Base-by-base conservation (phyloP, 2,329 filamentous ascomycete species). In the Aspergillus nomiae region DNA sequence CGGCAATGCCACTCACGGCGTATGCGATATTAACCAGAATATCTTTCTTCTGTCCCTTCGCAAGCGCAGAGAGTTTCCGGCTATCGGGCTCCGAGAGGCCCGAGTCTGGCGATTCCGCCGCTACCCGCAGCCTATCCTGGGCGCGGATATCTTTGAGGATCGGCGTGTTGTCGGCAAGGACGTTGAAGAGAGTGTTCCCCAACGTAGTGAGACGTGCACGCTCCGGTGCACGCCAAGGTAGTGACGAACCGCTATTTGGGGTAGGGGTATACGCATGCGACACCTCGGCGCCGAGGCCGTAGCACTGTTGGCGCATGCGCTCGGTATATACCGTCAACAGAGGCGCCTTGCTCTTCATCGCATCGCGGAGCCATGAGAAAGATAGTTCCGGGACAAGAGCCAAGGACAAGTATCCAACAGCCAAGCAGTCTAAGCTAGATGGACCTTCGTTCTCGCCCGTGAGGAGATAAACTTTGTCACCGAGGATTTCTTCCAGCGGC, bases 331-430 rank as follows among this genome's bases (percentile, higher is more conserved):
- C 69, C 32, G 78, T 77, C 32, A 87, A 65, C 8, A 69, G 72
- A 3, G 80, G 75, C 51, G 81, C 83, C 62, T 86, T 85, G 26
- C 75, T 76, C 60, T 79, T 75, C 71, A 91, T 82, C 0, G 84
- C 83, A 57, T 87, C 83, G 62, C 81, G 80, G 6, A 91, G 77
- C 88, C 88, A 92, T 21, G 84, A 76, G 60, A 88, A 85, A 19
- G 88, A 86, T 26, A 91, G 74, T 10, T 84, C 77, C 0, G 89
- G 85, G 28, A 85, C 82, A 1, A 90, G 81, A 81, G 95, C 90
- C 56, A 97, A 79, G 2, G 87, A 85, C 41, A 98, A 81, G 74
- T 96, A 96, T 12, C 89, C 95, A 70, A 92, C 87, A 0, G 88
- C 89, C 54, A 97, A 76, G 73, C 92, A 97, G 76, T 97, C 94